Percentiles rank a stretch among this genome's conserved stretches.
Conservation (phyloP, 805 yeast genomes). For the Myxozyma monticola region DNA sequence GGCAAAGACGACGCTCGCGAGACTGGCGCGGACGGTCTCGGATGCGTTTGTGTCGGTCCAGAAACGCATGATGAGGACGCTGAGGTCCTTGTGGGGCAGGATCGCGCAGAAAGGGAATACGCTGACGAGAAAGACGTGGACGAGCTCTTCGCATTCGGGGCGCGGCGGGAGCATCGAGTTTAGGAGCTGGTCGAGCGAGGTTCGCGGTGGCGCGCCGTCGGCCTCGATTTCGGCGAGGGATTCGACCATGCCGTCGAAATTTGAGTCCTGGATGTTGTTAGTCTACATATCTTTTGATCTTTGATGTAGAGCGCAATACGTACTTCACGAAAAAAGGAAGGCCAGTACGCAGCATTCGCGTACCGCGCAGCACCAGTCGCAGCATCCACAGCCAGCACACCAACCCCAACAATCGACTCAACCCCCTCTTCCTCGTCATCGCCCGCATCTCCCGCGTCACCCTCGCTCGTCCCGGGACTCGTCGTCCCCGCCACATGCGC, state of each 20-base stretch:
- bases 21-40: not conserved
- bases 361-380: constrained; percentile 8
- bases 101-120: constrained; percentile 21
- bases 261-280: not conserved
- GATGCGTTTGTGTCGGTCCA: not conserved
- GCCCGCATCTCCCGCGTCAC: not conserved
- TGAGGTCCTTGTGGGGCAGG: not conserved
- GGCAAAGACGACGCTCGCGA: constrained; percentile 6
- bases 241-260: constrained; percentile 1
- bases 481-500: too few species aligned
- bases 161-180: constrained; percentile 4
- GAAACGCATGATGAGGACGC: not conserved
- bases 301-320: not conserved
- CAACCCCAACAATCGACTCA: too few species aligned
- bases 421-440: too few species aligned
- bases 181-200: not conserved
- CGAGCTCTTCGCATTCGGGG: constrained; percentile 5
- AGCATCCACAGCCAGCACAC: constrained; percentile 12
- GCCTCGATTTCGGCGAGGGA: constrained; percentile 1
- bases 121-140: constrained; percentile 10
- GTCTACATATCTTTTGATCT: not conserved
- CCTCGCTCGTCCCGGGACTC: not conserved
- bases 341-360: constrained; percentile 19
- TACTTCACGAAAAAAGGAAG: constrained; percentile 18
- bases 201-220: not conserved